A percentile compares a stretch with the other conserved stretches of the same genome.
These are phyloP conservation scores for Isoetes engelmannii DNA, from an alignment of 83 land plant species.

Conservation along the genomic window DNA sequence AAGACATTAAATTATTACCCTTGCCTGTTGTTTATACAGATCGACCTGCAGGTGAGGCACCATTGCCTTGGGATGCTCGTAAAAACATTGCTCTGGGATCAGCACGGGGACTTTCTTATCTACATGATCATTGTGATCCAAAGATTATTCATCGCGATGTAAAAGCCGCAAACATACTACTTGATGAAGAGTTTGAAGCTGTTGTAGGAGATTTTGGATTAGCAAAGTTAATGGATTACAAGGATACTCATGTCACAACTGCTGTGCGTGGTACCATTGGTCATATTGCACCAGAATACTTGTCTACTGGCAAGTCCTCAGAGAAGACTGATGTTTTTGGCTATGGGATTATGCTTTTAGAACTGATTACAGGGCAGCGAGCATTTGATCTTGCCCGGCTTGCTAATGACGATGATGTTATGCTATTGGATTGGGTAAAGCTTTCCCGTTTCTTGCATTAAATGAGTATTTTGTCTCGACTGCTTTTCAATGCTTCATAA, in stretches of 20 bases:
- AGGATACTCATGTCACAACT: conserved; percentile 71
- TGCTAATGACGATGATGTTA: conserved; percentile 70
- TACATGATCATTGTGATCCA: conserved; percentile 79
- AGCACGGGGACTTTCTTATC: conserved; percentile 79
- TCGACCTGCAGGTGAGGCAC: conserved; percentile 52
- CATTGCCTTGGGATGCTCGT: conserved; percentile 63
- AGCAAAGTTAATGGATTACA: conserved; percentile 70
- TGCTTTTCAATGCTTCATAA: not conserved
- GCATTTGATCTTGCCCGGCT: conserved; percentile 78
- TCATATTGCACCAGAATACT: conserved; percentile 86
- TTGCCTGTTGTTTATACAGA: conserved; percentile 37
- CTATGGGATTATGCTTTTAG: conserved; percentile 77
- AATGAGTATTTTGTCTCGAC: not conserved
- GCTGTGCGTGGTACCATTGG: conserved; percentile 79
- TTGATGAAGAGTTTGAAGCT: conserved; percentile 75
- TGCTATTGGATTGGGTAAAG: conserved; percentile 78
- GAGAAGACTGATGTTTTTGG: conserved; percentile 91
- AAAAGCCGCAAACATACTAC: conserved; percentile 78
- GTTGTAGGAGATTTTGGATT: conserved; percentile 89
- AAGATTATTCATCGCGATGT: conserved; percentile 85
- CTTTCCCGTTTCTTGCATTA: not conserved
- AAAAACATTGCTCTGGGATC: conserved; percentile 69
- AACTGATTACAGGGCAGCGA: conserved; percentile 73
- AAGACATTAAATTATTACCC: not conserved
- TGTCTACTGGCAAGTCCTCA: conserved; percentile 79